Conservation (phyloP, 164 flowering plant species). For the Vitis cinerea region DNA sequence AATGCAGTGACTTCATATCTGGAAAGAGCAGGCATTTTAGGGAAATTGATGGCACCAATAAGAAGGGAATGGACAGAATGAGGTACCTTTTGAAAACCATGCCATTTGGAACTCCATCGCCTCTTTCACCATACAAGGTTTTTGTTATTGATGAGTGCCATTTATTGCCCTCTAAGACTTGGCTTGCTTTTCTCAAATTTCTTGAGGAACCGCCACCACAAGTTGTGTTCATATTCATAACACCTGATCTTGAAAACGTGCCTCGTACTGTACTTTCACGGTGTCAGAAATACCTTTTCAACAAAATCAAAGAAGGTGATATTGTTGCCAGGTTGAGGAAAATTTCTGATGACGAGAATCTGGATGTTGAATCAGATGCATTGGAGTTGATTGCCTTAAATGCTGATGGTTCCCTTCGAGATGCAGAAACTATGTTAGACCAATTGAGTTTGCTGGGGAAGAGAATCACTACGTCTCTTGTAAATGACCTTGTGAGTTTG, state of each 20-base stretch:
- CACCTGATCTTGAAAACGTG: slow-evolving; percentile 79
- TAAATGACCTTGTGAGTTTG: slow-evolving; percentile 93
- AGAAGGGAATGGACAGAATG: slow-evolving; percentile 57
- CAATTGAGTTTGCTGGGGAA: slow-evolving; percentile 93
- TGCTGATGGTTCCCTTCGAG: slow-evolving; percentile 94
- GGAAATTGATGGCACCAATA: slow-evolving; percentile 79
- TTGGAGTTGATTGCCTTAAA: slow-evolving; percentile 84
- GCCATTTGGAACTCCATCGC: slow-evolving; percentile 29
- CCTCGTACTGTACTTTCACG: slow-evolving; percentile 78
- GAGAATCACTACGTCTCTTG: slow-evolving; percentile 76
- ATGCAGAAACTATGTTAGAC: slow-evolving; percentile 97
- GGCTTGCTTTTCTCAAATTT: slow-evolving; percentile 79
- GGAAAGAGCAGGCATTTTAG: slow-evolving; percentile 53
- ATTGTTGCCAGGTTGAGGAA: slow-evolving; percentile 64
- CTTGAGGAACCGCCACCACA: slow-evolving; percentile 71
- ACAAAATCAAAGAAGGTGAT: slow-evolving; percentile 78
- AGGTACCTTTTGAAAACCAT: slow-evolving; percentile 47
- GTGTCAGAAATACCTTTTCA: slow-evolving; percentile 87
- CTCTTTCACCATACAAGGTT: slow-evolving; percentile 51
- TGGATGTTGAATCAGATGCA: slow-evolving; percentile 83
- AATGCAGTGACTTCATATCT: slow-evolving; percentile 59
- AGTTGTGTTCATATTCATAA: slow-evolving; percentile 76
- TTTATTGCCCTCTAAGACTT: slow-evolving; percentile 72
- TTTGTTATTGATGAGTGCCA: slow-evolving; percentile 93
- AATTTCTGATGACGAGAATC: slow-evolving; percentile 63